Base-by-base conservation (phyloP, 306 rosid species). In the Cucurbita argyrosperma region DNA sequence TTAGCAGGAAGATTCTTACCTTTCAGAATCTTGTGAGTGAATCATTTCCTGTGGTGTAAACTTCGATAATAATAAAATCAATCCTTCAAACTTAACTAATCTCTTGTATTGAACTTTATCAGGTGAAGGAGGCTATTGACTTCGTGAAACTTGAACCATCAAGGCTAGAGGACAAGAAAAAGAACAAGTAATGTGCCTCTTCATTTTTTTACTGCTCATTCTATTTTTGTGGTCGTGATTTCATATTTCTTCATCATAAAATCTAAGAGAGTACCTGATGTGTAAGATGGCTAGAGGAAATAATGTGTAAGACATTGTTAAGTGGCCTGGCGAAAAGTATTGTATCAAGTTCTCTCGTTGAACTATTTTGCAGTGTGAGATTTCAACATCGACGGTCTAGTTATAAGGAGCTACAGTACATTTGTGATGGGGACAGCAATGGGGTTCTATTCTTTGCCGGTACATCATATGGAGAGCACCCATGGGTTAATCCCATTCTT, bases 401-500 rank as follows among this genome's bases (percentile, higher is more conserved):
- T 80, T 90, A 90, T 80, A 86, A 80, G 87, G 96, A 93, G 86
- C 94, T 89, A 82, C 97, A 81, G 76, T 87, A 87, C 83, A 89
- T 93, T 64, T 69, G 97, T 64, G 94, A 90, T 64, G 98, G 98
- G 70, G 97, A 93, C 45, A 85, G 88, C 85, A 83, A 93, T 26
- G 98, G 97, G 66, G 92, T 93, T 81, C 60, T 93, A 80, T 87
- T 87, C 84, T 90, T 83, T 78, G 90, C 96, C 5, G 97, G 97
- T 82, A 93, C 98, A 39, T 89, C 94, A 75, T 93, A 83, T 78
- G 97, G 98, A 75, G 84, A 86, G 79, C 96, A 90, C 82, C 94
- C 79, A 59, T 93, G 98, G 98, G 87, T 93, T 71, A 93, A 93
- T 85, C 97, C 98, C 79, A 87, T 93, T 79, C 87, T 93, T 75